phyloP scores from a whole-genome alignment of 2,329 filamentous ascomycete genomes.

The Arthrinium puccinioides region DNA sequence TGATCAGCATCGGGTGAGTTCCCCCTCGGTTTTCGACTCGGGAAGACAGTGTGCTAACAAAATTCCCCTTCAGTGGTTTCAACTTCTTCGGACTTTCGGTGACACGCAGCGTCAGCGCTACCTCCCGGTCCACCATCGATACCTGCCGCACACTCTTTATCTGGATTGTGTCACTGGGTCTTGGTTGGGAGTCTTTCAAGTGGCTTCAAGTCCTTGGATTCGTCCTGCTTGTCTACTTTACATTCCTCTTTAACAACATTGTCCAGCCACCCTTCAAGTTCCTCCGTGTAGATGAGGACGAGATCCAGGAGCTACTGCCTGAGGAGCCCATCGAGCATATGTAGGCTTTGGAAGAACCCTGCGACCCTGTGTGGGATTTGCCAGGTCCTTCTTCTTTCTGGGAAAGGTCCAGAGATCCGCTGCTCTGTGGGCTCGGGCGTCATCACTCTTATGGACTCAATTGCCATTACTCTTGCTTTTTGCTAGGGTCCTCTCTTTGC shows the following conservation, averaged over 20 bases:
- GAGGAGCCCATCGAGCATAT: constrained; percentile 78
- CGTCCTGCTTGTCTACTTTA: constrained; percentile 85
- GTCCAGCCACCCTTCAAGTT: constrained; percentile 72
- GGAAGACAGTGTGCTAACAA: not conserved
- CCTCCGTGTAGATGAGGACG: constrained; percentile 44
- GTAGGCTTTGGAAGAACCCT: constrained; percentile 6
- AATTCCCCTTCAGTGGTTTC: constrained; percentile 60
- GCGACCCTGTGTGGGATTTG: no score
- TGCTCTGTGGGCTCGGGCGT: no score
- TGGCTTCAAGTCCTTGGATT: constrained; percentile 92
- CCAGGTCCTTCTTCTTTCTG: no score
- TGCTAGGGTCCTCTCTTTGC: no score
- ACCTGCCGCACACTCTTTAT: constrained; percentile 97
- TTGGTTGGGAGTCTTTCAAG: constrained; percentile 97
- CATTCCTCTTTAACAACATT: constrained; percentile 92
- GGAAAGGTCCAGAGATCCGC: no score
- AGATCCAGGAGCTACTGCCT: constrained; percentile 61
- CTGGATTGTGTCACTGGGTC: constrained; percentile 86
- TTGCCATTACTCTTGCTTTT: no score
- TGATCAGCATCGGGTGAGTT: constrained; percentile 91
- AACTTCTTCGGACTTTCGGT: constrained; percentile 98
- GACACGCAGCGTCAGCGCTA: constrained; percentile 82
- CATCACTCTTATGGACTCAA: no score
- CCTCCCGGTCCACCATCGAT: constrained; percentile 90
- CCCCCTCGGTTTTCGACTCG: not conserved